Evolutionary conservation across 345 rosid species (phyloP).

Genomic region (Zanthoxylum bungeanum): DNA sequence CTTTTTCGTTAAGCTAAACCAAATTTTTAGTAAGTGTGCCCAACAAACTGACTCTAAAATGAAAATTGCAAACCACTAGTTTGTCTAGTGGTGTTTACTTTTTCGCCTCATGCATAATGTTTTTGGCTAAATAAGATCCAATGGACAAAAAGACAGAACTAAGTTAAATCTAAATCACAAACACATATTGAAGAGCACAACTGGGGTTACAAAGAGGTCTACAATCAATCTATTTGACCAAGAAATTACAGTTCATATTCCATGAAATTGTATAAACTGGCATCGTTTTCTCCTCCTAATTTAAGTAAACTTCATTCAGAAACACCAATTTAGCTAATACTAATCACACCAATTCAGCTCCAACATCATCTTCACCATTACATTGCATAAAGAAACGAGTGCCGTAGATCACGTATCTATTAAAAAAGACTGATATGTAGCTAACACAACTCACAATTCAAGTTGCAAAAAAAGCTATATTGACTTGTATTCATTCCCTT

Average conservation of each 20-base stretch:
- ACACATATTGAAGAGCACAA: not conserved
- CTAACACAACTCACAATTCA: not conserved
- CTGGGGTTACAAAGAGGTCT: not conserved
- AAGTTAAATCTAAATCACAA: too few relatives aligned
- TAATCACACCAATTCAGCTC: not conserved
- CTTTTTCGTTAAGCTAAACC: too few relatives aligned
- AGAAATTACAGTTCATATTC: not conserved
- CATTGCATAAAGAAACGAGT: not conserved
- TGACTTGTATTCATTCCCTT: not conserved
- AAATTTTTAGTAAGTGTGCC: too few relatives aligned
- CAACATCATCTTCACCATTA: not conserved
- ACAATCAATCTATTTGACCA: not conserved
- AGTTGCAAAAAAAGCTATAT: not conserved
- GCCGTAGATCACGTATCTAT: not conserved
- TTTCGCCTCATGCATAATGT: too few relatives aligned
- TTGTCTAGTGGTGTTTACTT: too few relatives aligned
- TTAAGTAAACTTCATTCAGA: not conserved
- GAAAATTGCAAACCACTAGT: too few relatives aligned
- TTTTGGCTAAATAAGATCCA: too few relatives aligned
- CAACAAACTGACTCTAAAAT: too few relatives aligned
- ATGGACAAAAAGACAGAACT: too few relatives aligned
- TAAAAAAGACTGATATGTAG: not conserved
- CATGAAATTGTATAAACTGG: not conserved
- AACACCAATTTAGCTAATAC: not conserved
- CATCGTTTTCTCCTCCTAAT: not conserved